Base-by-base conservation (phyloP, 306 rosid species). In the Leucaena leucocephala region DNA sequence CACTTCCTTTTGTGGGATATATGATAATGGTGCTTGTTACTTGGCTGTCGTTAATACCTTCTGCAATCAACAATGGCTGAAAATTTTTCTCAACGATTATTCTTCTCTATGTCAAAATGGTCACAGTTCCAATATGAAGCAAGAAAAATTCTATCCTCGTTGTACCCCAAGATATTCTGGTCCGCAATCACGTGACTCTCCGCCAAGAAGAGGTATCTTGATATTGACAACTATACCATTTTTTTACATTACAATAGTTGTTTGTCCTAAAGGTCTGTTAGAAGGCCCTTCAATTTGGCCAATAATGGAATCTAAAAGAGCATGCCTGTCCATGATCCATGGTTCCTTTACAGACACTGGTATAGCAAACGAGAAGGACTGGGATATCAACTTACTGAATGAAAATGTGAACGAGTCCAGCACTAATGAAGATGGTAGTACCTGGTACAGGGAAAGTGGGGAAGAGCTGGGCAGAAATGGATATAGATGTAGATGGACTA, bases 291-390 rank as follows among this genome's bases (percentile, higher is more conserved):
- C 80, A 39, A 39, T n/a, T 71, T 64, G 48, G 68, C 21, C 71
- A 86, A 39, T 63, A 38, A 50, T 64, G 59, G 66, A 35, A 50
- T 84, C 72, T 63, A 55, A 62, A 76, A 39, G 68, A 39, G 76
- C 48, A 59, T 81, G 67, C 33, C 15, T 78, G 71, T 78, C 71
- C 61, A 21, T 86, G 76, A 76, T 80, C 82, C 42, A 35, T 13
- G 75, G 55, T 85, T 61, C 68, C 66, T 72, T 48, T 43, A 81
- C 84, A 94, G 97, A 92, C 85, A 94, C 98, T 66, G 97, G 97
- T 44, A 94, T 94, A 88, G 97, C 98, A 2, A 92, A 86, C 77
- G 98, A 94, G 92, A 86, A 94, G 88, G 98, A 94, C 81, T 94
- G 97, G 98, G 98, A 95, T 27, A 94, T 94, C 84, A 87, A 83